These are phyloP conservation scores for Phytophthora aleatoria DNA, from an alignment of 352 stramenopile genomes.

Conservation along the genomic window DNA sequence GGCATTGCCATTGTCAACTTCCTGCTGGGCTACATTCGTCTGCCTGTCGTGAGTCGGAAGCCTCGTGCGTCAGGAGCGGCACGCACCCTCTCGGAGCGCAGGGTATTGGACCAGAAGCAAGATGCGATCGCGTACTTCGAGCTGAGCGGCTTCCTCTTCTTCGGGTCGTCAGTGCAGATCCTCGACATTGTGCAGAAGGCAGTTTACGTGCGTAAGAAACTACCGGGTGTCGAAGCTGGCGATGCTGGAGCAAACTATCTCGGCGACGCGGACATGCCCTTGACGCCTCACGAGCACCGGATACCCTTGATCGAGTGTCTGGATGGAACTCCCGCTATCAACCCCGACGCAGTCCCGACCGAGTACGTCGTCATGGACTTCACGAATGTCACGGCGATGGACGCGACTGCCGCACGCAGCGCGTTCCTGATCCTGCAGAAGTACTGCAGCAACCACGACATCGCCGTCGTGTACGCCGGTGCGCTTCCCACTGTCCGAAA, in stretches of 20 bases:
- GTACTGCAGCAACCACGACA: constrained; percentile 65
- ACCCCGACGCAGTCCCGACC: constrained; percentile 47
- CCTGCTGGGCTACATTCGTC: constrained; percentile 63
- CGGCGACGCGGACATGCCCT: constrained; percentile 25
- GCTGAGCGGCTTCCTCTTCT: constrained; percentile 85
- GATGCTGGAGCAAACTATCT: not conserved
- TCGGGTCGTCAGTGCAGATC: constrained; percentile 81
- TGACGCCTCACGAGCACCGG: constrained; percentile 44
- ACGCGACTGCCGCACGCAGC: constrained; percentile 75
- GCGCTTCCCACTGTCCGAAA: constrained; percentile 54
- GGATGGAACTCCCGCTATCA: constrained; percentile 50
- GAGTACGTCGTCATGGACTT: constrained; percentile 88
- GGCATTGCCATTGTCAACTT: constrained; percentile 82
- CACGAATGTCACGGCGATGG: constrained; percentile 79
- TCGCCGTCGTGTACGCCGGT: constrained; percentile 67
- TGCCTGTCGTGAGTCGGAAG: constrained; percentile 56
- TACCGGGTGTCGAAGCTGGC: not conserved
- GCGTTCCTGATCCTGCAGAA: constrained; percentile 84
- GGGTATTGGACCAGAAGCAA: constrained; percentile 51
- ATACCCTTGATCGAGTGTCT: constrained; percentile 65
- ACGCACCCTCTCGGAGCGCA: constrained; percentile 57
- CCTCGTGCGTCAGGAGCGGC: constrained; percentile 49
- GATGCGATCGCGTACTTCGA: constrained; percentile 76
- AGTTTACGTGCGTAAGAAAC: constrained; percentile 51
- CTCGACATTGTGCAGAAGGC: constrained; percentile 72